Percentiles rank a stretch among this genome's conserved stretches.
Evolutionary conservation across 805 yeast genomes (phyloP).

Genomic region (Candida mattraensis): DNA sequence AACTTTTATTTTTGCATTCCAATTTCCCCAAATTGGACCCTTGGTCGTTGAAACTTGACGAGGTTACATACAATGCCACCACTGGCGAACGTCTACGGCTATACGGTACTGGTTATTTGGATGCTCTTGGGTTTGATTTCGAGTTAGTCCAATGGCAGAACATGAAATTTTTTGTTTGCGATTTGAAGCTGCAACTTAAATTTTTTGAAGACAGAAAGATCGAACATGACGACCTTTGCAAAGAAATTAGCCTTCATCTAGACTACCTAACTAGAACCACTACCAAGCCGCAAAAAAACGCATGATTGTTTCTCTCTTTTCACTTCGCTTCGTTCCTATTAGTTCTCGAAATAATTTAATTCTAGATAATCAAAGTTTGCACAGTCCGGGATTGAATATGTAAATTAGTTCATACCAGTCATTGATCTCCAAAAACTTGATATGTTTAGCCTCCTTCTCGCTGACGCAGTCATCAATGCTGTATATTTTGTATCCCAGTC

Average conservation of each 20-base stretch:
- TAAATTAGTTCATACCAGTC: constrained; percentile 21
- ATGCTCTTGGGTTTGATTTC: constrained; percentile 54
- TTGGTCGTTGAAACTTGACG: constrained; percentile 45
- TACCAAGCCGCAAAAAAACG: too few relatives aligned
- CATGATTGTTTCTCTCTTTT: too few relatives aligned
- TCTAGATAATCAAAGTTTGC: constrained; percentile 13
- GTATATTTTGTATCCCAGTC: constrained; percentile 25
- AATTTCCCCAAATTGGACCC: constrained; percentile 70
- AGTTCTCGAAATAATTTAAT: constrained; percentile 1
- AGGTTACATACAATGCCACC: constrained; percentile 38
- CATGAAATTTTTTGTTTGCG: constrained; percentile 57
- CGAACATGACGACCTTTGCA: constrained; percentile 43
- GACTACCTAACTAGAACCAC: constrained; percentile 34
- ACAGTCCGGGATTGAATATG: constrained; percentile 12
- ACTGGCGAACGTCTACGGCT: constrained; percentile 52
- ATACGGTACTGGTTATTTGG: constrained; percentile 56
- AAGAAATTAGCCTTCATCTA: constrained; percentile 49
- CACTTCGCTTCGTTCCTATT: too few relatives aligned
- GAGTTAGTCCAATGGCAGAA: constrained; percentile 59
- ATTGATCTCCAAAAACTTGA: constrained; percentile 20
- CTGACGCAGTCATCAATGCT: constrained; percentile 16
- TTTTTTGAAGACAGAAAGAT: constrained; percentile 39
- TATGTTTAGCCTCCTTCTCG: constrained; percentile 10
- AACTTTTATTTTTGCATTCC: constrained; percentile 57
- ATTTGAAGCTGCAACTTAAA: constrained; percentile 43